Evolutionary conservation across 768 basidiomycete species (phyloP).

Genomic region (Dioszegia crocea): DNA sequence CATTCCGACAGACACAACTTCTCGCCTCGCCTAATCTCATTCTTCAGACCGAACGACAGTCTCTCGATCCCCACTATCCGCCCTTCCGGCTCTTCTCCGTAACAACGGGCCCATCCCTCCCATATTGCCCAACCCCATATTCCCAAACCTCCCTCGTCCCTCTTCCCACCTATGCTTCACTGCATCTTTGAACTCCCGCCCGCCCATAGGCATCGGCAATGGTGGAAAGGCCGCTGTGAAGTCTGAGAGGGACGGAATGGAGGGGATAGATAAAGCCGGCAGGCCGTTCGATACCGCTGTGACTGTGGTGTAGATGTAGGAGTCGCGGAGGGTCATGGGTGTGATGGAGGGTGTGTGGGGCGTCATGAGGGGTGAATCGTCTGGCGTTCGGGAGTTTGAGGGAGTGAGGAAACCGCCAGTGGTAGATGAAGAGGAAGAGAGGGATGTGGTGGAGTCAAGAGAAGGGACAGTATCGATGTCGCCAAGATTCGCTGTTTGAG

Average conservation of each 20-base stretch:
- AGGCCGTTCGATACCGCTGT: slow-evolving; percentile 4
- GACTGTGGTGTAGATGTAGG: slow-evolving; percentile 14
- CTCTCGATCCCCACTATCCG: neutral
- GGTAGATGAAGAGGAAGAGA: slow-evolving; percentile 1
- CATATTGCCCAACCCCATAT: neutral
- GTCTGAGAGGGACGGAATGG: slow-evolving; percentile 21
- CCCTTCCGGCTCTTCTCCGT: slow-evolving; percentile 6
- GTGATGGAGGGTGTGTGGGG: slow-evolving; percentile 29
- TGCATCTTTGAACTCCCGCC: slow-evolving; percentile 36
- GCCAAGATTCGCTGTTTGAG: no score
- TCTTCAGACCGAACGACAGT: no score
- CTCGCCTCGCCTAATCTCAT: neutral
- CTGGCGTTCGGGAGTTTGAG: slow-evolving; percentile 14
- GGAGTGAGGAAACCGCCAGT: neutral
- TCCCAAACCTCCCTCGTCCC: slow-evolving; percentile 26
- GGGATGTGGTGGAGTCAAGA: slow-evolving; percentile 3
- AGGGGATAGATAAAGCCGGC: slow-evolving; percentile 16
- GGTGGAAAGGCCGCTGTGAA: slow-evolving; percentile 3
- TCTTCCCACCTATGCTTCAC: slow-evolving; percentile 39
- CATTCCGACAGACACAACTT: neutral
- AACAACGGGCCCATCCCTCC: neutral
- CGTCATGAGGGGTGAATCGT: slow-evolving; percentile 37
- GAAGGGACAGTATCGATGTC: no score
- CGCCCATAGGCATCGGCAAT: neutral
- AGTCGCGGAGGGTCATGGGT: slow-evolving; percentile 22